Evolutionary conservation across 495 filamentous ascomycete genomes (phyloP).

Genomic region (Apodospora peruviana): DNA sequence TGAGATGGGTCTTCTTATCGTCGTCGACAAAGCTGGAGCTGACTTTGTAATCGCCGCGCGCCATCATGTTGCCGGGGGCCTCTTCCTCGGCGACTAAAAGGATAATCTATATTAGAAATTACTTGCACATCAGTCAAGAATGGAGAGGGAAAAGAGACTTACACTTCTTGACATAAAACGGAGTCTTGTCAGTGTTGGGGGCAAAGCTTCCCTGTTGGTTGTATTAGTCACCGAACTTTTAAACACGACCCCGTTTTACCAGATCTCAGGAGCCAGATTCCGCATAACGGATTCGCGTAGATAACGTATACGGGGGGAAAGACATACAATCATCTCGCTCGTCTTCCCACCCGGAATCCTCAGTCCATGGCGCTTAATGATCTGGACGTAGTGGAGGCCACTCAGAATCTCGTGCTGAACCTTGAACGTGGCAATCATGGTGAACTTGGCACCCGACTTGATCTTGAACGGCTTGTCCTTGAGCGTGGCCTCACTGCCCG

Average conservation of each 20-base stretch:
- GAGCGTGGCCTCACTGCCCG: conserved; percentile 61
- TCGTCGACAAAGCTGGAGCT: conserved; percentile 87
- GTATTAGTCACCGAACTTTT: no score
- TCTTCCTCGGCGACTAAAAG: conserved; percentile 75
- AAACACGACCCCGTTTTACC: no score
- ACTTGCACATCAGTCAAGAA: no score
- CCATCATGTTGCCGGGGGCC: conserved; percentile 83
- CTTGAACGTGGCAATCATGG: conserved; percentile 87
- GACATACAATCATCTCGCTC: conserved; percentile 89
- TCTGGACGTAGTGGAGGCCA: conserved; percentile 90
- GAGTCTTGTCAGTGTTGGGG: conserved; percentile 79
- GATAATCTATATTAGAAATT: no score
- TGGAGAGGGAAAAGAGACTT: no score
- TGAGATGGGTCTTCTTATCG: conserved; percentile 75
- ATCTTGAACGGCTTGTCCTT: conserved; percentile 91
- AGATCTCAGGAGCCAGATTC: no score
- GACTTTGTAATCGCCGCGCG: conserved; percentile 80
- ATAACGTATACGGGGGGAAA: not conserved
- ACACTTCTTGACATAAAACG: conserved; percentile 86
- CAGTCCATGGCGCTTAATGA: conserved; percentile 81
- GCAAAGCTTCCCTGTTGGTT: conserved; percentile 67
- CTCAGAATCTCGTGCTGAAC: conserved; percentile 94
- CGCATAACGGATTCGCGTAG: no score
- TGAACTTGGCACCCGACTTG: conserved; percentile 89
- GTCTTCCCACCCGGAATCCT: conserved; percentile 68